Evolutionary conservation across 2,329 filamentous ascomycete species (phyloP).

Genomic region (Paecilomyces fulvus): DNA sequence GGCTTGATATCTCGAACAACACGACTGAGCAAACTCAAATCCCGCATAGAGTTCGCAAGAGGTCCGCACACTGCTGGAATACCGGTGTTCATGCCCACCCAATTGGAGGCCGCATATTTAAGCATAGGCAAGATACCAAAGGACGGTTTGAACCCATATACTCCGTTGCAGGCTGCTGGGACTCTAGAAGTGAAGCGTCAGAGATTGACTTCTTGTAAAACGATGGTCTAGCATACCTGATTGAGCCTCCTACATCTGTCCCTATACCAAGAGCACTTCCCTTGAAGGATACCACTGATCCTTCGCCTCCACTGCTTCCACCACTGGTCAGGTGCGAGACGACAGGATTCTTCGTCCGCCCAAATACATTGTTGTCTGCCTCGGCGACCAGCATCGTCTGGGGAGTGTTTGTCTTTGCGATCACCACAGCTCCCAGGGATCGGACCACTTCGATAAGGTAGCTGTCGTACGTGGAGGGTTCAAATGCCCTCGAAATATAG

Average conservation of each 20-base stretch:
- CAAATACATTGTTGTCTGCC: background rate
- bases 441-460: background rate
- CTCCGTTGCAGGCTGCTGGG: slow-evolving; percentile 21
- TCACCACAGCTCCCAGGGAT: background rate
- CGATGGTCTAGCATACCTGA: background rate
- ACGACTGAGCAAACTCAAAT: slow-evolving; percentile 15
- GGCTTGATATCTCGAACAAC: slow-evolving; percentile 15
- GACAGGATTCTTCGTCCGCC: slow-evolving; percentile 4
- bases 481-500: slow-evolving; percentile 10
- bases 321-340: background rate
- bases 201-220: background rate
- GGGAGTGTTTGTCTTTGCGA: background rate
- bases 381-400: background rate
- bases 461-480: background rate
- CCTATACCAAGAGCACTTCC: background rate
- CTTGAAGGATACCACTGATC: background rate
- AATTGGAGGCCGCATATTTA: slow-evolving; percentile 22
- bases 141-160: slow-evolving; percentile 14
- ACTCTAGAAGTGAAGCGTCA: slow-evolving; percentile 5
- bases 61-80: slow-evolving; percentile 20
- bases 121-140: slow-evolving; percentile 24
- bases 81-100: slow-evolving; percentile 21
- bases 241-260: background rate
- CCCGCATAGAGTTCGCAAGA: slow-evolving; percentile 17
- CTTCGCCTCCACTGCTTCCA: background rate